Base-by-base conservation (phyloP, 495 filamentous ascomycete genomes). In the Massariosphaeria phaeospora region DNA sequence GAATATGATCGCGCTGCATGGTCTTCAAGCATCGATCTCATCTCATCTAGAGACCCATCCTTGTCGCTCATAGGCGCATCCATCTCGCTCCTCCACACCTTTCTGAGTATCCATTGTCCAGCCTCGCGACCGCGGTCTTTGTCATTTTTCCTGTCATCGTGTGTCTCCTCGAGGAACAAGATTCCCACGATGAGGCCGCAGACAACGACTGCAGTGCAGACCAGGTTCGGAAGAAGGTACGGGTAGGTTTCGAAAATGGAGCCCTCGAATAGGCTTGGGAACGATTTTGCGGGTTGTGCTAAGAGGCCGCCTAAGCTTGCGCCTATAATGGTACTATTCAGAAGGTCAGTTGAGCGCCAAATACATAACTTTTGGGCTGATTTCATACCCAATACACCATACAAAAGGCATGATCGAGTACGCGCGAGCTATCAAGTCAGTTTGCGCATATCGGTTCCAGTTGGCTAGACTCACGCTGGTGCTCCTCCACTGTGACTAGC, bases 381-480 rank as follows among this genome's bases (percentile, higher is more conserved):
- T 18, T 36, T 43, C 58, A 40, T 53, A 86, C 83, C 93, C 93
- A 60, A 98, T 72, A 67, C 90, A 96, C 94, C 94, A 98, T 24
- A 96, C 84, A 61, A 95, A 87, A 1, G 93, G 93, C 93, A 98
- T 96, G 64, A 98, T 89, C 6, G 93, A 84, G 71, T 90, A 99
- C 38, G 90, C 94, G 39, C 84, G 86, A 50, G 89, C 86, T 88
- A 7, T 13, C 48, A 17, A 35, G 47, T 62, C 41, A 62, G 43
- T 25, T 7, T 59, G 12, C 9, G 11, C 25, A 27, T 46, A 8
- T 48, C 11, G 12, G 17, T 20, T 33, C 11, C n/a, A 40, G 23
- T 24, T n/a, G 21, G 31, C 25, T n/a, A 40, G 34, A 24, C 84
- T 71, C 69, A 88, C 84, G 84, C 62, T 96, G 88, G 72, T 97